A percentile compares a stretch with the other conserved stretches of the same genome.
Conservation (phyloP, 352 stramenopile genomes). For the Aphanomyces invadans region DNA sequence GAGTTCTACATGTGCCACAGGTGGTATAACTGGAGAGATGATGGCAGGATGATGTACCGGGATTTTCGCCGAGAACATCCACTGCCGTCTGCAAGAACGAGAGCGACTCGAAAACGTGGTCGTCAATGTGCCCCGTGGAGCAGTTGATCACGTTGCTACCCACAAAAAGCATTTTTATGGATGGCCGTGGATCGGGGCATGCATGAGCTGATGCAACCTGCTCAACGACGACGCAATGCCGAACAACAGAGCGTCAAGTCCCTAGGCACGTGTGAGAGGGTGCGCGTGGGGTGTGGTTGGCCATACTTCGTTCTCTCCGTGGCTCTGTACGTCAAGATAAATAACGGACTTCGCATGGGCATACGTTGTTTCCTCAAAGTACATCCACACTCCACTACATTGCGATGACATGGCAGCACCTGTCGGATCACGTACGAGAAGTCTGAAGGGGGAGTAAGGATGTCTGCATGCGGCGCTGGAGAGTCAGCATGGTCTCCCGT, state of each 20-base stretch:
- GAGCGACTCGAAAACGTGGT: conserved; percentile 3
- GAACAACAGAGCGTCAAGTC: conserved; percentile 17
- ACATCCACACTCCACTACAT: conserved; percentile 25
- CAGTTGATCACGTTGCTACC: conserved; percentile 16
- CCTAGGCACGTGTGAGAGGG: background rate
- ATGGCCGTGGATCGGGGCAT: background rate
- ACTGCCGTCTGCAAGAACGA: conserved; percentile 14
- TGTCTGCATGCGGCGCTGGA: background rate
- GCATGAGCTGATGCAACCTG: background rate
- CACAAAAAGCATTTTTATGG: background rate
- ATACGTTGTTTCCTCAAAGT: conserved; percentile 20
- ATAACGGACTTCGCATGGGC: conserved; percentile 19
- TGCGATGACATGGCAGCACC: too few relatives aligned
- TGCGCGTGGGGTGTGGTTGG: too few relatives aligned
- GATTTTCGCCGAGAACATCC: conserved; percentile 10
- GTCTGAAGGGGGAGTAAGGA: background rate
- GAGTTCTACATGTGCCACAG: background rate
- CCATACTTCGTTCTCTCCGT: conserved; percentile 19
- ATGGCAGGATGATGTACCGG: too few relatives aligned
- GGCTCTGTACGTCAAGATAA: conserved; percentile 13
- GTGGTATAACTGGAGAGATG: too few relatives aligned
- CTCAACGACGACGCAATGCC: conserved; percentile 6
- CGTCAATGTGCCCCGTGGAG: conserved; percentile 8
- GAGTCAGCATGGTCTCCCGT: background rate
- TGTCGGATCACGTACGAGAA: conserved; percentile 4